Base-by-base conservation (phyloP, 1,139 yeast species). In the Saccharomyces hybrid region DNA sequence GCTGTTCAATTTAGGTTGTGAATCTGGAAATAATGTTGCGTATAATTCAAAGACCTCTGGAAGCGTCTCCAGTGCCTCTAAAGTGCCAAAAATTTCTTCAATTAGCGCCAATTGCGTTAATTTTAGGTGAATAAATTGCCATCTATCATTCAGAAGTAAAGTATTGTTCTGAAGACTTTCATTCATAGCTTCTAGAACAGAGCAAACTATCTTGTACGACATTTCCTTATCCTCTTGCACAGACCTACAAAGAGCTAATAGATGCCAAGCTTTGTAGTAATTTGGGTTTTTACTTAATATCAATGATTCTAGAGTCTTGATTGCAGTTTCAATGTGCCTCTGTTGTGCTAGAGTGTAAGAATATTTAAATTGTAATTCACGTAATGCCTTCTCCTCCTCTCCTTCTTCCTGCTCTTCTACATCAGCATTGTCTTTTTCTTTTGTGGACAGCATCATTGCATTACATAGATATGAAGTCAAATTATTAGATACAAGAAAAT, bases 31-130 rank as follows among this genome's bases (percentile, higher is more conserved):
- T 32, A 88, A 72, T 51, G 73, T 77, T 52, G 81, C 79, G 63
- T 78, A 86, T 19, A 85, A 69, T 14, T 77, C 78, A 62, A 89
- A 85, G 9, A 88, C 78, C 51, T 83, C 90, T 2, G 88, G 80
- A 27, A 90, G 70, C 51, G 76, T 75, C 52, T 85, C 90, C 61
- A 88, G 70, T 2, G 90, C 83, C 51, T 79, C 80, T 31, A 78
- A 76, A 0, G 79, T 73, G 2, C 90, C 93, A 55, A 83, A 76
- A 8, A 79, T 72, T 7, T 82, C 78, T 64, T 88, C 95, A 56
- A 83, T 73, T 14, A 89, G 75, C 2, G 91, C 84, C 52, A 89
- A 71, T 61, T 86, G 90, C 0, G 96, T 85, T 69, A 87, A 75
- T 63, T 87, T 87, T 64, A 89, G 74, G 66, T 88, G 89, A 31